Conservation (phyloP, 208 protist genomes). For the Naegleria gruberi region DNA sequence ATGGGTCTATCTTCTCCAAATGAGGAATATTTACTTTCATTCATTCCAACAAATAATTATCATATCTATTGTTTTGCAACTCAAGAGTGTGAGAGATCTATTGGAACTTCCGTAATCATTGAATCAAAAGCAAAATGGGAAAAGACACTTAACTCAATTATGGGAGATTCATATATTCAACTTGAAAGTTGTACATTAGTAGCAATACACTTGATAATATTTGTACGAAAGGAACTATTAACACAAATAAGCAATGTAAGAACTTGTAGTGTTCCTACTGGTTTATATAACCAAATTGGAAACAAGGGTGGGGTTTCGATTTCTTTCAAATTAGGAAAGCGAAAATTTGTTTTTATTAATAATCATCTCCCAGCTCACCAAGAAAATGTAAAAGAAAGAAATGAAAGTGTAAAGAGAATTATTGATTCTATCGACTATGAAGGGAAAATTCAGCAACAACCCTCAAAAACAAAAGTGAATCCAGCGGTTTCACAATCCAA, state of each 20-base stretch:
- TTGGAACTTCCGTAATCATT: background rate
- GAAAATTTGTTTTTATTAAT: slow-evolving; percentile 65
- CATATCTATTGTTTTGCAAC: slow-evolving; percentile 10
- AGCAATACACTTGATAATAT: background rate
- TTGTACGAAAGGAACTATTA: background rate
- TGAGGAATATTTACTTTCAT: background rate
- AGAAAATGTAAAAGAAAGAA: slow-evolving; percentile 55
- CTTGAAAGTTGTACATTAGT: background rate
- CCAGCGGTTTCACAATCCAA: background rate
- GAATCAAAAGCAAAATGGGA: slow-evolving; percentile 5
- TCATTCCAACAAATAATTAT: background rate
- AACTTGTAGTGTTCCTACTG: background rate
- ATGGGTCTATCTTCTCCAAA: background rate
- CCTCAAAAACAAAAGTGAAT: slow-evolving; percentile 9
- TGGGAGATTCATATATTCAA: background rate
- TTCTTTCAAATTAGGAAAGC: slow-evolving; percentile 45
- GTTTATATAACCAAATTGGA: slow-evolving; percentile 39
- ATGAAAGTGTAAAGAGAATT: slow-evolving; percentile 69
- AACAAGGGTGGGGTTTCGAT: slow-evolving; percentile 84
- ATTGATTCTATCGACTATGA: slow-evolving; percentile 48
- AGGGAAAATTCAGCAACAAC: slow-evolving; percentile 33
- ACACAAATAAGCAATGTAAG: background rate
- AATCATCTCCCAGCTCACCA: slow-evolving; percentile 79
- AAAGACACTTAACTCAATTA: background rate
- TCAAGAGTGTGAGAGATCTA: slow-evolving; percentile 18